Conservation (phyloP, 257 asterid genomes). For the Ocimum tenuiflorum region DNA sequence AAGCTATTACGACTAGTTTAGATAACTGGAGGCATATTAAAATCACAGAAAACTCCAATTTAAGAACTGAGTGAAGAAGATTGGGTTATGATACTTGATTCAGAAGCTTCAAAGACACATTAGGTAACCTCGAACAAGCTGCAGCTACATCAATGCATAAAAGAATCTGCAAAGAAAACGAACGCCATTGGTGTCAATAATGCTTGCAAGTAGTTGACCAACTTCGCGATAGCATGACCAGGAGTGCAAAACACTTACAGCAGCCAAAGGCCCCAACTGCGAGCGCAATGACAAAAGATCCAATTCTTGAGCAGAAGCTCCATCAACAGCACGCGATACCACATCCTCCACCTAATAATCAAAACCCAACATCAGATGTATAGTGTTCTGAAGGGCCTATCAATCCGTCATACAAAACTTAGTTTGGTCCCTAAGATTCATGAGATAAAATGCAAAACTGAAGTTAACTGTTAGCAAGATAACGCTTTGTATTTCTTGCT, state of each 20-base stretch:
- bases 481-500: neutral
- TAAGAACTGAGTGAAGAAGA: conserved; percentile 17
- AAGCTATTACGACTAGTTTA: too few relatives aligned
- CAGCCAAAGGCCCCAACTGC: conserved; percentile 90
- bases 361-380: conserved; percentile 19
- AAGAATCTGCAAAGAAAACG: conserved; percentile 56
- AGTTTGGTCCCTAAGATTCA: neutral
- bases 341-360: conserved; percentile 72
- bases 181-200: conserved; percentile 21
- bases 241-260: conserved; percentile 47
- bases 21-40: neutral
- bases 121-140: conserved; percentile 67
- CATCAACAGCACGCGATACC: conserved; percentile 84
- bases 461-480: conserved; percentile 6
- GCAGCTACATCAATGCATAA: conserved; percentile 89
- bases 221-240: conserved; percentile 22
- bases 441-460: neutral
- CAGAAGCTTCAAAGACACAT: conserved; percentile 71
- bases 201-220: conserved; percentile 25
- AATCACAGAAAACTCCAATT: conserved; percentile 6
- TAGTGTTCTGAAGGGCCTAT: neutral
- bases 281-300: conserved; percentile 70
- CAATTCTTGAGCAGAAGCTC: conserved; percentile 63
- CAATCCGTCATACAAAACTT: conserved; percentile 2
- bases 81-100: conserved; percentile 55